Conservation (phyloP, 768 basidiomycete genomes). For the Termitomyces sp. region DNA sequence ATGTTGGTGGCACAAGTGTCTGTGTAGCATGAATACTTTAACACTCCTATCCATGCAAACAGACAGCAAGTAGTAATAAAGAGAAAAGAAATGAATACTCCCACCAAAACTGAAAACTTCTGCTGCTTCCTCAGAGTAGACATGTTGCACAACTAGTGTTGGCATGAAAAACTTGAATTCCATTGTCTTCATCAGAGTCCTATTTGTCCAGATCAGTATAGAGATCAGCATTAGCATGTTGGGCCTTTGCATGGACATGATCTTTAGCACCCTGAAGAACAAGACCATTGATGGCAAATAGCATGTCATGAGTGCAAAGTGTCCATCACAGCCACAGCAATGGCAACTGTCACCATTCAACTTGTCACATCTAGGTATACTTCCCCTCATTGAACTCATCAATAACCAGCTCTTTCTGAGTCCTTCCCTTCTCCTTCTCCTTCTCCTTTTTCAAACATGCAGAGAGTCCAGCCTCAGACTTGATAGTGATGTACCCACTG, state of each 20-base stretch:
- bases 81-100: neutral
- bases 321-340: neutral
- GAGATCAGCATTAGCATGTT: too few relatives aligned
- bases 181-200: neutral
- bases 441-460: too few relatives aligned
- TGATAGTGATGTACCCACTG: too few relatives aligned
- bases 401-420: too few relatives aligned
- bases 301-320: neutral
- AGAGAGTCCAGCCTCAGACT: too few relatives aligned
- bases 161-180: neutral
- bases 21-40: neutral
- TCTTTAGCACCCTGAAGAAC: neutral
- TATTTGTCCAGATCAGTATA: neutral
- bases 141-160: neutral
- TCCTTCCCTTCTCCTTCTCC: too few relatives aligned
- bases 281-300: too few relatives aligned
- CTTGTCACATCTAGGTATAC: neutral
- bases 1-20: too few relatives aligned
- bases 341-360: neutral
- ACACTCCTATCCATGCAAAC: neutral
- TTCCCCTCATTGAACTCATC: too few relatives aligned
- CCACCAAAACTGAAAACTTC: too few relatives aligned
- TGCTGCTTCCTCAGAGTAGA: neutral
- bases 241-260: neutral
- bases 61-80: too few relatives aligned